These are phyloP conservation scores for Colletotrichum godetiae DNA, from an alignment of 2,329 filamentous ascomycete species.

Conservation along the genomic window DNA sequence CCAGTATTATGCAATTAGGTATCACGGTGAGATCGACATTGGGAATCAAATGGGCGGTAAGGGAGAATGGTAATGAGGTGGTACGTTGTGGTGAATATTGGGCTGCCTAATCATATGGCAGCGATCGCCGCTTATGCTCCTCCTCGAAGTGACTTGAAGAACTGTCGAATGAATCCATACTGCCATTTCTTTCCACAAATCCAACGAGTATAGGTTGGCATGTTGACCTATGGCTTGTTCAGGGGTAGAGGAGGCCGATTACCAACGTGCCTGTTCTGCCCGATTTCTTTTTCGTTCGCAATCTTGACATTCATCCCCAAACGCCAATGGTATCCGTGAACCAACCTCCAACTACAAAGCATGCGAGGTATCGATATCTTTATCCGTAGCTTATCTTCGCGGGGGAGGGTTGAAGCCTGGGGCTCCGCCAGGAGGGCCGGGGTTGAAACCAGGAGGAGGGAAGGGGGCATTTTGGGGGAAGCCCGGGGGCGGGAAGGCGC, in stretches of 20 bases:
- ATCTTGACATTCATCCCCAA: slow-evolving; percentile 42
- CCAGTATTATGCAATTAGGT: neutral
- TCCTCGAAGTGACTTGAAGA: neutral
- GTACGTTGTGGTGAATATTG: neutral
- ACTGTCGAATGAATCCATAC: slow-evolving; percentile 9
- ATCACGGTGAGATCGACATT: neutral
- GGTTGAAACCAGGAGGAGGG: slow-evolving; percentile 64
- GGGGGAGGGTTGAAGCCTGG: slow-evolving; percentile 83
- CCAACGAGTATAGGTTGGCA: slow-evolving; percentile 11
- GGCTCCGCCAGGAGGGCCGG: slow-evolving; percentile 59
- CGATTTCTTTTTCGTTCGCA: slow-evolving; percentile 15
- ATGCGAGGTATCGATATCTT: slow-evolving; percentile 36
- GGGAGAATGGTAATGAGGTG: neutral
- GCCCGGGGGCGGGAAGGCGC: slow-evolving; percentile 58
- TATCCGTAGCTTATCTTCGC: slow-evolving; percentile 57
- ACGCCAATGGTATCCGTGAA: slow-evolving; percentile 44
- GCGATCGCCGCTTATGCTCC: neutral
- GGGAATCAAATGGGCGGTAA: neutral
- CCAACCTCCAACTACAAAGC: slow-evolving; percentile 35
- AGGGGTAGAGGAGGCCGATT: slow-evolving; percentile 16
- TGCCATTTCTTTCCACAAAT: slow-evolving; percentile 22
- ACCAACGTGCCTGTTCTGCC: slow-evolving; percentile 22
- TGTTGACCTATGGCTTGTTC: slow-evolving; percentile 28
- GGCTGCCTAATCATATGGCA: neutral
- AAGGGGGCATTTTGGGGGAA: slow-evolving; percentile 54